These are phyloP conservation scores for Cystobasidium tubakii DNA, from an alignment of 768 basidiomycete genomes.

Conservation along the genomic window DNA sequence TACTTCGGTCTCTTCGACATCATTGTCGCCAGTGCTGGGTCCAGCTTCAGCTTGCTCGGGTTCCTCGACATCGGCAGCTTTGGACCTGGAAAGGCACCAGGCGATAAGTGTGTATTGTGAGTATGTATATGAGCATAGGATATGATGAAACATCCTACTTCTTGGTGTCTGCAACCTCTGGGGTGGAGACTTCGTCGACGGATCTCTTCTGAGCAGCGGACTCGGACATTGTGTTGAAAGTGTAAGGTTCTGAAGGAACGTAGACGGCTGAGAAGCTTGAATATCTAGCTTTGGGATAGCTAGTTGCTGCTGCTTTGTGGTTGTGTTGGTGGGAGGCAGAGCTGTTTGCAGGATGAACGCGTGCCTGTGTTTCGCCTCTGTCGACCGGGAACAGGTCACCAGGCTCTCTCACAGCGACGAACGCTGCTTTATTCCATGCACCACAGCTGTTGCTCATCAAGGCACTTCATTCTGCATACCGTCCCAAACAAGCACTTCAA, in stretches of 20 bases:
- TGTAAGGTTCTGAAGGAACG: background rate
- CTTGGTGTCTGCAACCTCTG: constrained; percentile 30
- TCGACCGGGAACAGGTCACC: background rate
- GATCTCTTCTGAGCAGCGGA: constrained; percentile 31
- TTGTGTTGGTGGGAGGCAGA: background rate
- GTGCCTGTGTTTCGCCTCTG: background rate
- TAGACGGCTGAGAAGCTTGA: no score
- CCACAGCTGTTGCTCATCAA: no score
- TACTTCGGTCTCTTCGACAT: constrained; percentile 25
- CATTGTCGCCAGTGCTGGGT: constrained; percentile 28
- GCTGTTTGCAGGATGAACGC: background rate
- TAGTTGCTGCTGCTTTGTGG: background rate
- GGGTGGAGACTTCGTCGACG: constrained; percentile 34
- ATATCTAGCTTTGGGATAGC: no score
- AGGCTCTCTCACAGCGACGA: no score
- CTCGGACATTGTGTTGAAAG: constrained; percentile 30
- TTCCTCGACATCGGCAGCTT: constrained; percentile 27
- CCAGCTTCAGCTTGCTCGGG: constrained; percentile 33
- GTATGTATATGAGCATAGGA: background rate
- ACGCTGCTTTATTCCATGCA: no score
- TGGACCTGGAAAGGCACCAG: background rate
- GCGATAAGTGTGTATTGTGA: background rate
- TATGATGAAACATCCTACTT: background rate
- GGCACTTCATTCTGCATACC: no score
- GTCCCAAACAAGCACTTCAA: no score